Evolutionary conservation across 139 green algal species (phyloP), one percentile per base, ranked within the genome.

Genomic region (Astrephomene gubernaculifera): DNA sequence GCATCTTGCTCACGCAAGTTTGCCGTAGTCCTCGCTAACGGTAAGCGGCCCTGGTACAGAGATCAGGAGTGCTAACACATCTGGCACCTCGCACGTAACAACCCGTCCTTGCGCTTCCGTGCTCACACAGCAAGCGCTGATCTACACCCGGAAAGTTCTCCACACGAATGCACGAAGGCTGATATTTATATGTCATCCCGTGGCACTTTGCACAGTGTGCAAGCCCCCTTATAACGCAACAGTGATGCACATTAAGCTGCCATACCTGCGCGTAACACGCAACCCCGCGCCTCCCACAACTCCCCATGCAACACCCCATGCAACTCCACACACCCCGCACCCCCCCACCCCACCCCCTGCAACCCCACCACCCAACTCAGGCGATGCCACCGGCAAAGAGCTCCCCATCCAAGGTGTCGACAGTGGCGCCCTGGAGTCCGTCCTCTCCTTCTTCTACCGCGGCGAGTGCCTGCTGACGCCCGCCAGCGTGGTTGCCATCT

Each of bases 351-450:
- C n/a, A n/a, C n/a, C n/a, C n/a, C n/a, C n/a, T n/a, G n/a, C n/a
- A n/a, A n/a, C n/a, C n/a, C n/a, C n/a, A n/a, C n/a, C n/a, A n/a
- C 49, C 49, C 49, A 35, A 71, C 14, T 4, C 79, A 84, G 79
- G 83, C 74, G 81, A 81, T n/a, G 70, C 75, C 36, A 49, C 65
- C 4, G 71, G 79, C 31, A 87, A 91, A 65, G 88, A 91, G 82
- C 85, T 91, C 9, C 88, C 88, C 36, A 74, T 91, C 54, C 82
- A 79, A 54, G 88, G 88, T 3, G 88, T 91, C 21, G 88, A 91
- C 74, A 71, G 71, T 31, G 68, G 41, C 5, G 81, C 85, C 29
- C 73, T 91, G 72, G 80, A 89, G 68, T 35, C 74, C 3, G 81
- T 89, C 22, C 38, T 91, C 9, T 4, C n/a, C 17, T 89, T 85